These are phyloP conservation scores for Colletotrichum shisoi DNA, from an alignment of 2,329 filamentous ascomycete genomes.

Conservation along the genomic window DNA sequence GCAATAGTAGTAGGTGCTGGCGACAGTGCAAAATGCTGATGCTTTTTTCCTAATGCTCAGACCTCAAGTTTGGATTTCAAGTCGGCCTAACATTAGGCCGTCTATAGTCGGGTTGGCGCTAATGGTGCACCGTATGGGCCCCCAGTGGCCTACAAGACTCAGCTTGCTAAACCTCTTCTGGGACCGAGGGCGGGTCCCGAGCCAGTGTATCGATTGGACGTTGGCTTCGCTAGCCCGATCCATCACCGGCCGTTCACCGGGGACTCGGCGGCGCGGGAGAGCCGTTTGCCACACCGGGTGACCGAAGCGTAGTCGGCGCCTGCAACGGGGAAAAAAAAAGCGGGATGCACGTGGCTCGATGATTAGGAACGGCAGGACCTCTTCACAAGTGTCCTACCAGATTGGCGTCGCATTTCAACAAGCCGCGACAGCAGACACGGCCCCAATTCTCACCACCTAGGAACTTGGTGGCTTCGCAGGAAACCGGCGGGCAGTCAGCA, in stretches of 20 bases:
- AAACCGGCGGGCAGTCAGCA: slow-evolving; percentile 10
- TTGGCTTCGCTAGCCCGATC: slow-evolving; percentile 25
- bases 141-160: slow-evolving; percentile 7
- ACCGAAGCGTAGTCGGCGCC: slow-evolving; percentile 28
- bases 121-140: no score
- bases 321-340: not conserved
- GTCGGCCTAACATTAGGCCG: no score
- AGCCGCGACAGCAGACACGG: not conserved
- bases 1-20: no score
- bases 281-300: slow-evolving; percentile 25
- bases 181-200: slow-evolving; percentile 16
- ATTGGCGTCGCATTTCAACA: not conserved
- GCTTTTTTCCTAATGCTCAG: no score
- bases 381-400: not conserved
- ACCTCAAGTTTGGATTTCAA: no score
- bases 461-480: slow-evolving; percentile 1
- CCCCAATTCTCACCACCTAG: not conserved
- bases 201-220: not conserved
- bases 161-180: slow-evolving; percentile 29
- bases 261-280: slow-evolving; percentile 9
- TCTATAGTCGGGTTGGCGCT: no score
- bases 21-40: no score
- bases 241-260: slow-evolving; percentile 31
- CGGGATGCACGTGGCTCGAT: not conserved
- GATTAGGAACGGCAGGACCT: not conserved